Percentiles rank a stretch among this genome's conserved stretches.
Evolutionary conservation across 2,329 filamentous ascomycete genomes (phyloP).

Genomic region (Colletotrichum incanum): DNA sequence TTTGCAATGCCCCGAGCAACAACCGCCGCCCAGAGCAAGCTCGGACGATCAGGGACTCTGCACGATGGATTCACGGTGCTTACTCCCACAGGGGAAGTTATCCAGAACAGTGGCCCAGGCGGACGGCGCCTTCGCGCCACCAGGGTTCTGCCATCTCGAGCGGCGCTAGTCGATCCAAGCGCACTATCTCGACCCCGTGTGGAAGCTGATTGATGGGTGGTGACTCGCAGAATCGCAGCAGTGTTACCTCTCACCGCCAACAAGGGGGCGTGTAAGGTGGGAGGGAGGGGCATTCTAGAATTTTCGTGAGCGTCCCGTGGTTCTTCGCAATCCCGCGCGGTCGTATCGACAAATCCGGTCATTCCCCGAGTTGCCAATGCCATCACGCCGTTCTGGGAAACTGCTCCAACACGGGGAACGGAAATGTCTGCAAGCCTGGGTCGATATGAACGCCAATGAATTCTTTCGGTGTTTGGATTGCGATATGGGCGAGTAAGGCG

Average conservation of each 20-base stretch:
- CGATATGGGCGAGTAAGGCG: conserved; percentile 4
- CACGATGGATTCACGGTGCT: background rate
- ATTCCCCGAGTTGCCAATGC: background rate
- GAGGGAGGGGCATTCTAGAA: conserved; percentile 31
- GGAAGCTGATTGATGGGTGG: no score
- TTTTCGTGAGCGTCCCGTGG: conserved; percentile 12
- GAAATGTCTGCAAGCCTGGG: background rate
- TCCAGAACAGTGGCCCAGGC: background rate
- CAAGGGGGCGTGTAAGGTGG: background rate
- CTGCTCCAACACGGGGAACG: background rate
- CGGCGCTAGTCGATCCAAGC: background rate
- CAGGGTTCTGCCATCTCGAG: background rate
- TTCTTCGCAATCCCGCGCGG: background rate
- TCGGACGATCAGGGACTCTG: background rate
- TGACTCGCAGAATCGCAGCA: background rate
- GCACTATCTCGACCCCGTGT: no score
- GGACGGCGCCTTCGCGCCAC: background rate
- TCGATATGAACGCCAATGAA: background rate
- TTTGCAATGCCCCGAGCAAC: background rate
- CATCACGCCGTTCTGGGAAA: no score
- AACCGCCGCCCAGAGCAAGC: background rate
- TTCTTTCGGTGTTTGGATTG: background rate
- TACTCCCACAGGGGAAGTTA: background rate
- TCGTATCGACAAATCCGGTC: background rate
- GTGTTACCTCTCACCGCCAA: conserved; percentile 15